Evolutionary conservation across 495 filamentous ascomycete genomes (phyloP).

Genomic region (Tetracladium marchalianum): DNA sequence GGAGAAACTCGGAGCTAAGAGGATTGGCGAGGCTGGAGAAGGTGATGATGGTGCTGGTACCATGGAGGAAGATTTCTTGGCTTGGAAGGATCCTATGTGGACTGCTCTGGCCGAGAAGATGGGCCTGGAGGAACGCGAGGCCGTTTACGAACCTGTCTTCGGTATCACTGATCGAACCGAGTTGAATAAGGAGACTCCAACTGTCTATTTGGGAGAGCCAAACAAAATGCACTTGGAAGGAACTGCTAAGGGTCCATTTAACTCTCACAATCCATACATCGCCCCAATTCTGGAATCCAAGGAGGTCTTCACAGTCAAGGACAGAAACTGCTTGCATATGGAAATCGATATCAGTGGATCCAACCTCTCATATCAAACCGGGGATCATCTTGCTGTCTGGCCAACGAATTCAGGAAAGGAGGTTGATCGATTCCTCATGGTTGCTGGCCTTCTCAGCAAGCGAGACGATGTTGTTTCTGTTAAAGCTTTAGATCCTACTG

Average conservation of each 20-base stretch:
- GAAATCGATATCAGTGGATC: constrained; percentile 87
- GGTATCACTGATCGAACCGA: constrained; percentile 68
- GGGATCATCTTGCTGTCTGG: constrained; percentile 96
- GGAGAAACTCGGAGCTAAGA: constrained; percentile 65
- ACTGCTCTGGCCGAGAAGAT: constrained; percentile 67
- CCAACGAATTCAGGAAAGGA: constrained; percentile 91
- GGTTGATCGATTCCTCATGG: constrained; percentile 78
- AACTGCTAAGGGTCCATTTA: constrained; percentile 78
- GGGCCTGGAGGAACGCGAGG: constrained; percentile 88
- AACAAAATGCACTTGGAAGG: constrained; percentile 94
- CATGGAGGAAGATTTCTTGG: constrained; percentile 99
- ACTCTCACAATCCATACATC: constrained; percentile 93
- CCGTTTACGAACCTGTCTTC: constrained; percentile 91
- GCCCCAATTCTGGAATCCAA: constrained; percentile 84
- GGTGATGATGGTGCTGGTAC: constrained; percentile 97
- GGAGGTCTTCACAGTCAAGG: constrained; percentile 87
- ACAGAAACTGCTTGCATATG: constrained; percentile 93
- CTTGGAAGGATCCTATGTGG: constrained; percentile 99
- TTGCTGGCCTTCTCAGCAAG: constrained; percentile 68
- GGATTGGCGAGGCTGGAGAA: constrained; percentile 84
- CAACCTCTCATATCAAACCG: constrained; percentile 84
- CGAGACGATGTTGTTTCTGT: constrained; percentile 77
- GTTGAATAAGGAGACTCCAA: constrained; percentile 63
- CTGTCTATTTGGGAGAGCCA: constrained; percentile 91
- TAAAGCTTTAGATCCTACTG: constrained; percentile 88